Base-by-base conservation (phyloP, 1,284 basidiomycete genomes). In the Xerocomus nothofagi region DNA sequence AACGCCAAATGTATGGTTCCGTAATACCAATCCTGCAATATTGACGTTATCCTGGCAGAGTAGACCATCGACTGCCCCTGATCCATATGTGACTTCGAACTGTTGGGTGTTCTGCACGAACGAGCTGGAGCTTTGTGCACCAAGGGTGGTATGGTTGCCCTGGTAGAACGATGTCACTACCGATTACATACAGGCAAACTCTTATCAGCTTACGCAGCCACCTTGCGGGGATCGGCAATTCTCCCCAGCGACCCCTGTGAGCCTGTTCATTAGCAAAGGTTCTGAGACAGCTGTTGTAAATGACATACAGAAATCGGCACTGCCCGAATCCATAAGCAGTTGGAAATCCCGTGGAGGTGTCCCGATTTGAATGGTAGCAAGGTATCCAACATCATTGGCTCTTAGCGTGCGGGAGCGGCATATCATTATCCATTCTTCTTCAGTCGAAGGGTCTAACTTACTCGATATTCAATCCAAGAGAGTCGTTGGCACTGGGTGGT, bases 321-420 rank as follows among this genome's bases (percentile, higher is more conserved):
- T 91, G 29, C 92, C 93, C 23, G 88, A 88, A 71, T 95, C 92
- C 82, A 91, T 85, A 43, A 94, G 77, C 61, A 95, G 69, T 29
- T 77, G 73, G 70, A 89, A 94, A 58, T 83, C 69, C 36, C 69
- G 73, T 2, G 86, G 79, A n/a, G 88, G 88, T 3, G 85, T 88
- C 32, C 91, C 91, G 55, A 94, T 80, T 65, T 87, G 79, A 29
- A 94, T 68, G 23, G 79, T 84, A 7, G 86, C 85, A 43, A 92
- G 73, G 68, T 93, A 82, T 11, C 73, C 73, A 15, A 79, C 57
- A 58, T 82, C 80, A 33, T 73, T 53, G 15, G 69, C 71, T 52
- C 79, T n/a, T 77, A 33, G 12, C 39, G 27, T 39, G 17, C 20
- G 27, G n/a, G 24, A 36, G 14, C 12, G 17, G 17, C 7, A 21